These are phyloP conservation scores for Flaveria trinervia DNA, from an alignment of 129 eudicot species.

Conservation along the genomic window DNA sequence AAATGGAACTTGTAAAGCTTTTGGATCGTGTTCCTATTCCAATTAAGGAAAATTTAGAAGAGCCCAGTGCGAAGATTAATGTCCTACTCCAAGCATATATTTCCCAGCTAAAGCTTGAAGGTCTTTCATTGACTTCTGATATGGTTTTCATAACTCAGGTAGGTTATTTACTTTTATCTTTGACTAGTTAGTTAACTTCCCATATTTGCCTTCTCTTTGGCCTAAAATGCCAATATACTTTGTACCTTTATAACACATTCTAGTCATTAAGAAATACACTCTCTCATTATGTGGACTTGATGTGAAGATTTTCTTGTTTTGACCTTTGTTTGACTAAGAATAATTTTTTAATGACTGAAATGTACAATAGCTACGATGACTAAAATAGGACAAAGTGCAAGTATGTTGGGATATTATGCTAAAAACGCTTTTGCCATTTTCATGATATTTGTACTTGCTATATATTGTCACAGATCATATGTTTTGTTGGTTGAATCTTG, in stretches of 20 bases:
- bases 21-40: constrained; percentile 94
- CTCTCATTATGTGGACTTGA: neutral
- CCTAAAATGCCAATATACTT: neutral
- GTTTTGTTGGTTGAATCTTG: constrained; percentile 1
- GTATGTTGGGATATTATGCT: neutral
- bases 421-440: neutral
- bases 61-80: constrained; percentile 94
- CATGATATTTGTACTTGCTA: neutral
- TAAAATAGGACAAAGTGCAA: neutral
- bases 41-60: constrained; percentile 86
- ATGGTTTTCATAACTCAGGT: constrained; percentile 98
- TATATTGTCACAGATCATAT: neutral
- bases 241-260: neutral
- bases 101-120: constrained; percentile 88
- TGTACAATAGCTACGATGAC: neutral
- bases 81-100: constrained; percentile 91
- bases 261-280: neutral
- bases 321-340: neutral
- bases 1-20: constrained; percentile 92
- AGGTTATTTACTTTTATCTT: neutral
- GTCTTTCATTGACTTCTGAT: constrained; percentile 86
- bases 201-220: neutral
- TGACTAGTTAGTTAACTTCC: neutral
- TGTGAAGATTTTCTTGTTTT: neutral
- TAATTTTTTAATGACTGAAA: neutral